Evolutionary conservation across 2,329 filamentous ascomycete species (phyloP).

Genomic region (Colletotrichum melonis): DNA sequence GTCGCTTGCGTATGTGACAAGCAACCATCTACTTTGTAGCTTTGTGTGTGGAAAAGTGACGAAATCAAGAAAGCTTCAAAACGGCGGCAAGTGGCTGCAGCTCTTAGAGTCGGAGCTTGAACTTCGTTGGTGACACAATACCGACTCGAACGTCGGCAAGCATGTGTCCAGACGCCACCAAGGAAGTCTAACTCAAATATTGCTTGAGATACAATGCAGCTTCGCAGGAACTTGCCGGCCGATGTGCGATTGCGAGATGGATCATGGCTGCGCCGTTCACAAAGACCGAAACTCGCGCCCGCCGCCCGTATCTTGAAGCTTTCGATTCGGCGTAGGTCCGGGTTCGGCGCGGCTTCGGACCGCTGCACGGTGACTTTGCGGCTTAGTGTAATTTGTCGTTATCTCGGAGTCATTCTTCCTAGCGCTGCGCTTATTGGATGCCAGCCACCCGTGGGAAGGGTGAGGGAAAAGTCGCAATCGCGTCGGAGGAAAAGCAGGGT

Average conservation of each 20-base stretch:
- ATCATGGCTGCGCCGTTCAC: neutral
- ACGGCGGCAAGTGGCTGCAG: neutral
- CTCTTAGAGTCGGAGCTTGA: neutral
- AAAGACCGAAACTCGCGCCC: constrained; percentile 18
- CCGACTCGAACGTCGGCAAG: neutral
- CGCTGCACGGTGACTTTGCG: constrained; percentile 24
- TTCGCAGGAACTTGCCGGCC: neutral
- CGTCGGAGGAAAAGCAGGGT: constrained; percentile 22
- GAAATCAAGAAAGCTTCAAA: constrained; percentile 5
- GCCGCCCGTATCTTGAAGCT: constrained; percentile 2
- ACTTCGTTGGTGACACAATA: constrained; percentile 8
- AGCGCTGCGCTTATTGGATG: constrained; percentile 23
- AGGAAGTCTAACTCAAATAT: neutral
- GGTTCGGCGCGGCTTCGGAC: constrained; percentile 29
- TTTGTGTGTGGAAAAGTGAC: neutral
- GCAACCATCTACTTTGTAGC: neutral
- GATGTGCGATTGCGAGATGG: neutral
- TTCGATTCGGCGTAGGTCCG: constrained; percentile 11
- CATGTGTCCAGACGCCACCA: neutral
- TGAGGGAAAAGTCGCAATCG: constrained; percentile 20
- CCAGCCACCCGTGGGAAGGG: constrained; percentile 2
- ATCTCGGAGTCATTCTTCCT: constrained; percentile 20
- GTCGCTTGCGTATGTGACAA: neutral
- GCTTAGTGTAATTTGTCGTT: constrained; percentile 21
- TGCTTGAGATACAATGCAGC: neutral